phyloP scores from a whole-genome alignment of 805 yeast species.

The Candida endomychidarum region DNA sequence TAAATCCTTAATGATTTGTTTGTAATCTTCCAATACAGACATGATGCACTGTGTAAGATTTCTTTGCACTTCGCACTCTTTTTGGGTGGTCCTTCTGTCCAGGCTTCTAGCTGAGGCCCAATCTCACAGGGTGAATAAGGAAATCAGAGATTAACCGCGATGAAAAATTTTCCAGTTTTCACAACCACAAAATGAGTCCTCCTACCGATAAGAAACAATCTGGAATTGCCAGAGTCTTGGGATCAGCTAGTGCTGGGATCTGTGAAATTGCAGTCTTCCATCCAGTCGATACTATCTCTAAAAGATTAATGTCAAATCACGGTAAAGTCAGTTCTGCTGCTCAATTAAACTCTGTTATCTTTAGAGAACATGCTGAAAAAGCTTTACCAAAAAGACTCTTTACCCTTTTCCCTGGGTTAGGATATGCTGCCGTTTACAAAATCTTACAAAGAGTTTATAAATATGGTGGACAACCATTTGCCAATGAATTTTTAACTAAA shows the following conservation, averaged over 20 bases:
- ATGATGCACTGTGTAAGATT: too few species aligned
- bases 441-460: constrained; percentile 96
- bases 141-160: constrained; percentile 11
- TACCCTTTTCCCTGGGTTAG: constrained; percentile 95
- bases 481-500: constrained; percentile 82
- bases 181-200: constrained; percentile 29
- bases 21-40: constrained; percentile 53
- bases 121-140: neutral
- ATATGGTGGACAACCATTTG: constrained; percentile 99
- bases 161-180: constrained; percentile 9
- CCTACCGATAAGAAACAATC: constrained; percentile 75
- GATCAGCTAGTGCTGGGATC: constrained; percentile 98
- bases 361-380: constrained; percentile 75
- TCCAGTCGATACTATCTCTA: constrained; percentile 97
- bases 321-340: constrained; percentile 60
- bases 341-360: constrained; percentile 82
- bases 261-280: constrained; percentile 96
- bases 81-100: too few species aligned
- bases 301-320: constrained; percentile 86
- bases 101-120: too few species aligned
- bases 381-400: constrained; percentile 69
- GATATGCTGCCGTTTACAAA: constrained; percentile 97
- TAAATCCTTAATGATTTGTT: constrained; percentile 66
- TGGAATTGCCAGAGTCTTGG: constrained; percentile 85
- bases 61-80: neutral